These are phyloP conservation scores for Pouteria campechiana DNA, from an alignment of 179 eudicot species.

Conservation along the genomic window DNA sequence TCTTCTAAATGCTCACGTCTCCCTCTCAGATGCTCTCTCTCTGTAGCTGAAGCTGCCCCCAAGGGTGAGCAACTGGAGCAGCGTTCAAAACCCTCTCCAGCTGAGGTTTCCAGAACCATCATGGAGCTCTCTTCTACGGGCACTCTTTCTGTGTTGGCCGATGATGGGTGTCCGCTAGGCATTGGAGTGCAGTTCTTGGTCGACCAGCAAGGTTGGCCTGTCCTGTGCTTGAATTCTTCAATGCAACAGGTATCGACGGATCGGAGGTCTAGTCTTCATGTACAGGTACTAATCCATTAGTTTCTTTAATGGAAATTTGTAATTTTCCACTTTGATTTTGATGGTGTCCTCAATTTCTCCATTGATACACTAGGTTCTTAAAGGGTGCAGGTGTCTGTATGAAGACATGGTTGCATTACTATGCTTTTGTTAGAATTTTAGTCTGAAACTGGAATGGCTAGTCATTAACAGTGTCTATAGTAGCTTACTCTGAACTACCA, in stretches of 20 bases:
- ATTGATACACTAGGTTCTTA: too few relatives aligned
- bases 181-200: slow-evolving; percentile 73
- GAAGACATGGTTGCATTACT: too few relatives aligned
- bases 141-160: slow-evolving; percentile 51
- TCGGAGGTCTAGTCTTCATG: slow-evolving; percentile 57
- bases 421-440: too few relatives aligned
- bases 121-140: slow-evolving; percentile 69
- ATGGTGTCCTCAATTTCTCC: too few relatives aligned
- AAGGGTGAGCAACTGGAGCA: slow-evolving; percentile 7
- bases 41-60: slow-evolving; percentile 38
- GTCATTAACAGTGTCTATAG: too few relatives aligned
- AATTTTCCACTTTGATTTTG: too few relatives aligned
- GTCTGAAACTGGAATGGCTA: too few relatives aligned
- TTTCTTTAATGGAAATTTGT: too few relatives aligned
- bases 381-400: too few relatives aligned
- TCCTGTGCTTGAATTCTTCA: slow-evolving; percentile 32
- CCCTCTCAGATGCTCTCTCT: slow-evolving; percentile 24
- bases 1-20: slow-evolving; percentile 11
- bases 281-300: slow-evolving; percentile 49
- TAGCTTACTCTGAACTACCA: too few relatives aligned
- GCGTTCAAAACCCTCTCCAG: slow-evolving; percentile 49
- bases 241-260: slow-evolving; percentile 16
- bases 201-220: slow-evolving; percentile 51
- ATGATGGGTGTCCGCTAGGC: slow-evolving; percentile 70
- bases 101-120: slow-evolving; percentile 86